Conservation (phyloP, 331 rosid species). For the Cydonia oblonga region DNA sequence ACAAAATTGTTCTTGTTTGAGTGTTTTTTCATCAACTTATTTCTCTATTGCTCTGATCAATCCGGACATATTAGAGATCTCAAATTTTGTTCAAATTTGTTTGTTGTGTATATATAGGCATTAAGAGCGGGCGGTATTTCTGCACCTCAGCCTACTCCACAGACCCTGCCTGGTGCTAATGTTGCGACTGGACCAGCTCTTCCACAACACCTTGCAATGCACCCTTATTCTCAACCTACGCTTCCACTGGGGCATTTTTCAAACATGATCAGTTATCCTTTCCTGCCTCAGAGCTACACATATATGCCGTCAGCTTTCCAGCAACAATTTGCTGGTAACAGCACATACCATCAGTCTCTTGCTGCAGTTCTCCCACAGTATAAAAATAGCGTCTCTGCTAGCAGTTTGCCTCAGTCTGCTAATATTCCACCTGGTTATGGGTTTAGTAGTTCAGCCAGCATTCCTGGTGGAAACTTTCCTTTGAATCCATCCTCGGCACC, state of each 20-base stretch:
- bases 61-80: background rate
- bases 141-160: conserved; percentile 61
- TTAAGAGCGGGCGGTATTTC: conserved; percentile 62
- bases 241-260: conserved; percentile 91
- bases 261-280: conserved; percentile 90
- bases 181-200: conserved; percentile 83
- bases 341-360: conserved; percentile 85
- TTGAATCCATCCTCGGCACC: conserved; percentile 63
- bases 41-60: background rate
- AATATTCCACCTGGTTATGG: conserved; percentile 85
- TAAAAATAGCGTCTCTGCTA: conserved; percentile 83
- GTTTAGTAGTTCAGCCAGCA: conserved; percentile 70
- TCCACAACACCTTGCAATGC: conserved; percentile 92
- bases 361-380: conserved; percentile 95
- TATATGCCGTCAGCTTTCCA: conserved; percentile 98
- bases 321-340: conserved; percentile 87
- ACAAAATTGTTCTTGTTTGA: background rate
- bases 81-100: conserved; percentile 3
- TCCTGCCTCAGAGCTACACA: conserved; percentile 93
- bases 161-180: conserved; percentile 47
- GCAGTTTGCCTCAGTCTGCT: conserved; percentile 93
- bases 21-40: background rate
- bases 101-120: conserved; percentile 46
- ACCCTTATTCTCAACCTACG: conserved; percentile 85
- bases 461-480: conserved; percentile 90